Percentiles rank a stretch among this genome's conserved stretches.
Evolutionary conservation across 148 eudicot species (phyloP).

Genomic region (Drosera capensis): DNA sequence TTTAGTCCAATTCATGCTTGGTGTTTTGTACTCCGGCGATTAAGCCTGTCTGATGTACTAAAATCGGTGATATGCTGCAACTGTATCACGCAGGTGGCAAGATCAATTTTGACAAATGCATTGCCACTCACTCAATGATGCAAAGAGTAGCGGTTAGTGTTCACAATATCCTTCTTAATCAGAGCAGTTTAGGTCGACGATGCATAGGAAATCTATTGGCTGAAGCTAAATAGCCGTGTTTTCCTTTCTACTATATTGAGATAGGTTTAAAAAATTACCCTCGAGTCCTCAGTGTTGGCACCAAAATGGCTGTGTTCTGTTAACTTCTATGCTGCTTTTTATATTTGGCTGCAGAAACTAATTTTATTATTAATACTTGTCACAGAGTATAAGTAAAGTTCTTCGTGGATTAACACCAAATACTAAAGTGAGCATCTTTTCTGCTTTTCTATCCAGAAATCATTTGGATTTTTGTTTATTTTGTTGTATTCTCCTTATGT

Average conservation of each 20-base stretch:
- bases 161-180: neutral
- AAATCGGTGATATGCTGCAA: neutral
- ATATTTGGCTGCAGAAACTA: neutral
- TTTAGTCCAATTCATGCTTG: too few species aligned
- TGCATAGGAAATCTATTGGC: too few species aligned
- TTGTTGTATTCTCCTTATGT: neutral
- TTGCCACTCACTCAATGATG: slow-evolving; percentile 80
- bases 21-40: too few species aligned
- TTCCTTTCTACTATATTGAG: too few species aligned
- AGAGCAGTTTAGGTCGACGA: neutral
- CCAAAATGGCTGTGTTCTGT: too few species aligned
- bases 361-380: slow-evolving; percentile 1
- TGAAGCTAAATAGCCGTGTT: too few species aligned
- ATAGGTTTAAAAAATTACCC: too few species aligned
- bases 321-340: too few species aligned
- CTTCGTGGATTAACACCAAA: slow-evolving; percentile 71
- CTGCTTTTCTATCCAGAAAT: neutral
- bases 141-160: slow-evolving; percentile 56
- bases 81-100: slow-evolving; percentile 30
- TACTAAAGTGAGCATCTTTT: slow-evolving; percentile 35
- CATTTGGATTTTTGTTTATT: slow-evolving; percentile 1
- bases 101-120: slow-evolving; percentile 79
- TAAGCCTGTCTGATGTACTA: too few species aligned
- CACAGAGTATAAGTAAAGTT: slow-evolving; percentile 55
- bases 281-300: too few species aligned